Evolutionary conservation across 192 early-diverging fungal species (phyloP).

Genomic region (Cetraspora pellucida): DNA sequence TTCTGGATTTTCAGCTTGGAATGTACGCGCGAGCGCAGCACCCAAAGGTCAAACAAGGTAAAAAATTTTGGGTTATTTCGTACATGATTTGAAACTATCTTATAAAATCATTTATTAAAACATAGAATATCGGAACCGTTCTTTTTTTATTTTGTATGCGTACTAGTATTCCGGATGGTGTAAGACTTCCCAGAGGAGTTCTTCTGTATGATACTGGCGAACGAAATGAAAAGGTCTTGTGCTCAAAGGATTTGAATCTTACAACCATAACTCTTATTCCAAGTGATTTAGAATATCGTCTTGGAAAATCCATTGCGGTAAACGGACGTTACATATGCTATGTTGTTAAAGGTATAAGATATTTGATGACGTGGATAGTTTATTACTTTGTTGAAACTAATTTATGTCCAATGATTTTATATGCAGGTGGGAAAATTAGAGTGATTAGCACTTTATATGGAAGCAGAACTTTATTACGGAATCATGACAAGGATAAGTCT

Average conservation of each 20-base stretch:
- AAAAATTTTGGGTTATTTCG: neutral
- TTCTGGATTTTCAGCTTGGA: conserved; percentile 26
- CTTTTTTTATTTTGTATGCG: neutral
- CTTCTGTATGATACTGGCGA: conserved; percentile 41
- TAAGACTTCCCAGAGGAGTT: conserved; percentile 35
- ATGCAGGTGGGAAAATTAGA: conserved; percentile 33
- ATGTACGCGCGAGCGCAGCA: conserved; percentile 19
- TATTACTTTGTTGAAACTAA: neutral
- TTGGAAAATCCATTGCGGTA: conserved; percentile 48
- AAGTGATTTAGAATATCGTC: conserved; percentile 48
- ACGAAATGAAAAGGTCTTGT: conserved; percentile 45
- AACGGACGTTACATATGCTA: conserved; percentile 52
- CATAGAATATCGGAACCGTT: neutral
- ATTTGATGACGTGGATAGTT: neutral
- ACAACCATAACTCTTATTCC: conserved; percentile 45
- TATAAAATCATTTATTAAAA: neutral
- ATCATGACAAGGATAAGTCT: conserved; percentile 31
- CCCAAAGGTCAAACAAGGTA: conserved; percentile 11
- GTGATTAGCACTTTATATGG: conserved; percentile 27
- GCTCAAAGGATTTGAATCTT: conserved; percentile 42
- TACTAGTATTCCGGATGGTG: conserved; percentile 48
- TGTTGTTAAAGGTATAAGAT: conserved; percentile 46
- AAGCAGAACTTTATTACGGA: conserved; percentile 30
- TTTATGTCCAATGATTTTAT: neutral
- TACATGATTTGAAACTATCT: neutral